phyloP scores from a whole-genome alignment of 2,329 filamentous ascomycete genomes.

The Hypoxylon sp. region DNA sequence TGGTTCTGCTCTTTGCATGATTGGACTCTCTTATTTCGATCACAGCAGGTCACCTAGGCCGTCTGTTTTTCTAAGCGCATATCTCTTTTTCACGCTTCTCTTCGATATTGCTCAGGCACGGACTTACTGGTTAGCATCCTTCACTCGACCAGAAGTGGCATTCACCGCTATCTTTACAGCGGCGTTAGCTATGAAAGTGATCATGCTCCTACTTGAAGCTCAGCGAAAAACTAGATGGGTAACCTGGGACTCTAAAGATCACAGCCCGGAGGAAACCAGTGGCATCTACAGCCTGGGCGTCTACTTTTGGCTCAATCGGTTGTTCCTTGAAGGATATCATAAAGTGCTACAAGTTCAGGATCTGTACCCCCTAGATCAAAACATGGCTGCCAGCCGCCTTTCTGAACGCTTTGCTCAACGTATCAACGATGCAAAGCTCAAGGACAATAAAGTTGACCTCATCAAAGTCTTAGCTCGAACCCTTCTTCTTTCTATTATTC shows the following conservation, averaged over 20 bases:
- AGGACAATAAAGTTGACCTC: constrained; percentile 11
- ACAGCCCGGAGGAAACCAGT: constrained; percentile 54
- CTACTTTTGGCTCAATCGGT: constrained; percentile 55
- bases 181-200: constrained; percentile 29
- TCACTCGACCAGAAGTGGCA: constrained; percentile 26
- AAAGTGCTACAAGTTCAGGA: constrained; percentile 30
- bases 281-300: constrained; percentile 53
- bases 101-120: constrained; percentile 62
- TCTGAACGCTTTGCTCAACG: constrained; percentile 15
- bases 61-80: constrained; percentile 60
- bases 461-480: constrained; percentile 21
- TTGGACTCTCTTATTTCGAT: constrained; percentile 43
- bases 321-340: constrained; percentile 49
- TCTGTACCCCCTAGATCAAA: constrained; percentile 40
- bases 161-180: constrained; percentile 40
- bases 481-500: constrained; percentile 24
- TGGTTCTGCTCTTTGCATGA: constrained; percentile 38
- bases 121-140: constrained; percentile 59
- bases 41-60: constrained; percentile 54
- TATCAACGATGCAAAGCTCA: constrained; percentile 10
- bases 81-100: constrained; percentile 59
- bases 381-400: constrained; percentile 28
- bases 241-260: constrained; percentile 32
- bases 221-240: constrained; percentile 35
- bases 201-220: constrained; percentile 35